Evolutionary conservation across 148 eudicot genomes (phyloP), one percentile per base, ranked within the genome.

Genomic region (Heliosperma pusillum): DNA sequence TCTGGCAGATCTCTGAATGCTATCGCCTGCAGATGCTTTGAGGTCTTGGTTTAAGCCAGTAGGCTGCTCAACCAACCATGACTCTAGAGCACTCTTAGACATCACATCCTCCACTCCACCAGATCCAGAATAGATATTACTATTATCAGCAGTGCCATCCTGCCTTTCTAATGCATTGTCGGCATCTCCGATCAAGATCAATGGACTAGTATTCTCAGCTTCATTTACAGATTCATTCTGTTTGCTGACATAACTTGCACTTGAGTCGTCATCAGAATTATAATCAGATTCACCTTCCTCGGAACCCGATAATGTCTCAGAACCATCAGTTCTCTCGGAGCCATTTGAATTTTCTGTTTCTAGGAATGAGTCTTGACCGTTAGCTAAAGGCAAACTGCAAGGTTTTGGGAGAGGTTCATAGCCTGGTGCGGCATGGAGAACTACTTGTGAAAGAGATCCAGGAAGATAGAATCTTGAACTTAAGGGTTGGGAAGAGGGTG

Each of bases 361-460:
- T 60, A 66, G 81, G 70, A 29, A 69, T 20, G 86, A 73, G 76
- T 56, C 36, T 53, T 74, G 75, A 53, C 75, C 74, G 45, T 82
- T 84, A 50, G 80, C 74, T 25, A 71, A 77, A 55, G 67, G 77
- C 79, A 92, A 78, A 78, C 94, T 89, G 85, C 91, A 86, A 65
- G 99, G 97, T 70, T 87, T 83, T 20, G 97, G 99, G 42, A 95
- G 96, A 84, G 99, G 94, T 84, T 95, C 97, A 69, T 95, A 95
- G 26, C 97, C 96, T 47, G 97, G 97, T 70, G 97, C 99, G 64
- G 99, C 97, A 85, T 95, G 99, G 64, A 92, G 90, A 82, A 95
- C 99, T 77, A 95, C 87, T 81, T 89, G 97, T n/a, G 99, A 95
- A 78, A 95, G 99, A 73, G 99, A 95, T 29, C 97, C 99, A 70